These are phyloP conservation scores for Lecanicillium sp. DNA, from an alignment of 2,329 filamentous ascomycete genomes.

Conservation along the genomic window DNA sequence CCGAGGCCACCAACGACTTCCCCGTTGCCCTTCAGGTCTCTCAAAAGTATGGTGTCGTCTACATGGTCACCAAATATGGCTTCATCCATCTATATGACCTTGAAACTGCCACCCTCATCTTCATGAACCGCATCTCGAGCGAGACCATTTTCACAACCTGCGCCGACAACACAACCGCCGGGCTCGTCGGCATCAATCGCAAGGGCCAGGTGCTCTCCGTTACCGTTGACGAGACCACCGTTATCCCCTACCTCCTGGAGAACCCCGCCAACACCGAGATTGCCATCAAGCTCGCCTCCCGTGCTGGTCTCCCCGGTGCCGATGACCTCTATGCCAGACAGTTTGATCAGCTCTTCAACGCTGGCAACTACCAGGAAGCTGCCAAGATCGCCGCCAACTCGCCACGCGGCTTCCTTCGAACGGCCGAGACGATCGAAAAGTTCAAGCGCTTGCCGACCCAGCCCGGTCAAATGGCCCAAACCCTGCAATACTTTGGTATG, in stretches of 20 bases:
- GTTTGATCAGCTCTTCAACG: conserved; percentile 78
- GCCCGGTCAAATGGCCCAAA: conserved; percentile 82
- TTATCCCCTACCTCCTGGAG: conserved; percentile 91
- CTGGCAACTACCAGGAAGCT: conserved; percentile 76
- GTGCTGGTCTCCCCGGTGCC: conserved; percentile 86
- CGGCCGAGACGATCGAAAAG: conserved; percentile 87
- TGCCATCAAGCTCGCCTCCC: conserved; percentile 91
- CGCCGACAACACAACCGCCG: conserved; percentile 71
- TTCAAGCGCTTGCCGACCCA: conserved; percentile 82
- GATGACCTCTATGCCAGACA: conserved; percentile 89
- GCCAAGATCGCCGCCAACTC: conserved; percentile 97
- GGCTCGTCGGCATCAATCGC: conserved; percentile 91
- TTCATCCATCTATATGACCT: conserved; percentile 99
- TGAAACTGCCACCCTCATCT: conserved; percentile 90
- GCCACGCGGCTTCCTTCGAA: conserved; percentile 88
- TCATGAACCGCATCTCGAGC: conserved; percentile 99
- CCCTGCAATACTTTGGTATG: conserved; percentile 96
- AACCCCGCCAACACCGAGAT: conserved; percentile 91
- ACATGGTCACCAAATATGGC: conserved; percentile 96
- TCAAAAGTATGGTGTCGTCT: conserved; percentile 91
- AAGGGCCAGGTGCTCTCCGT: conserved; percentile 96
- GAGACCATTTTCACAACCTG: conserved; percentile 98
- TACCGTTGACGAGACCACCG: conserved; percentile 80
- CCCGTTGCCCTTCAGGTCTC: conserved; percentile 97
- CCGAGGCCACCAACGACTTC: conserved; percentile 93